A percentile compares a stretch with the other conserved stretches of the same genome.
phyloP scores from a whole-genome alignment of 768 basidiomycete genomes.

The Tulasnella calospora region DNA sequence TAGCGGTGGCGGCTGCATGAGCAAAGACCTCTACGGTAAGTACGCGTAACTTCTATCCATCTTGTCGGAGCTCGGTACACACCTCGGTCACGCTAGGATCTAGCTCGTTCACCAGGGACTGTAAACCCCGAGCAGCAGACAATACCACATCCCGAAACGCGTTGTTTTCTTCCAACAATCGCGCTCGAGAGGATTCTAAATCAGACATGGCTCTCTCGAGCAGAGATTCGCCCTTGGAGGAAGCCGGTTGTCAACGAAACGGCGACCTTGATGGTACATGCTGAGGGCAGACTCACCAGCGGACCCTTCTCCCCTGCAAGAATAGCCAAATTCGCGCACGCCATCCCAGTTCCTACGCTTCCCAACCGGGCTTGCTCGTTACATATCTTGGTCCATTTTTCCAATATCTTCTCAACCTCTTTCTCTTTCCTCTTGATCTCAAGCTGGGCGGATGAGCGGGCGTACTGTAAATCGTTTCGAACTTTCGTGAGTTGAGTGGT shows the following conservation, averaged over 20 bases:
- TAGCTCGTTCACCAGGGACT: slow-evolving; percentile 41
- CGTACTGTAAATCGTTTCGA: slow-evolving; percentile 59
- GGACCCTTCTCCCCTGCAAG: neutral
- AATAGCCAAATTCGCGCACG: slow-evolving; percentile 36
- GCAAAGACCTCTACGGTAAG: neutral
- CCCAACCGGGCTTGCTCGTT: slow-evolving; percentile 62
- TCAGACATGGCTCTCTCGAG: slow-evolving; percentile 67
- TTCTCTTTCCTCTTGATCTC: slow-evolving; percentile 80
- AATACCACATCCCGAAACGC: slow-evolving; percentile 57
- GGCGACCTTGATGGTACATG: neutral
- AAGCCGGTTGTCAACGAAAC: neutral
- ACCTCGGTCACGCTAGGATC: neutral
- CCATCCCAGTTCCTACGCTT: slow-evolving; percentile 46
- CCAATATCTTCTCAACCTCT: slow-evolving; percentile 66
- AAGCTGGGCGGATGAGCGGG: slow-evolving; percentile 60
- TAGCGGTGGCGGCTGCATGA: neutral
- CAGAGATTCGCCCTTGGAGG: slow-evolving; percentile 45
- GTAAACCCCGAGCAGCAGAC: slow-evolving; percentile 57
- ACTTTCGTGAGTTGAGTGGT: slow-evolving; percentile 64
- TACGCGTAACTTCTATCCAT: neutral
- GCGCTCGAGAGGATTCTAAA: slow-evolving; percentile 60
- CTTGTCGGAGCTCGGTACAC: neutral
- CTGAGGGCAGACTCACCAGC: slow-evolving; percentile 17
- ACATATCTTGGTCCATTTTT: slow-evolving; percentile 67
- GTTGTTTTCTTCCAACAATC: slow-evolving; percentile 61